Conservation (phyloP, 441 rosid species). For the Corymbia citriodora region DNA sequence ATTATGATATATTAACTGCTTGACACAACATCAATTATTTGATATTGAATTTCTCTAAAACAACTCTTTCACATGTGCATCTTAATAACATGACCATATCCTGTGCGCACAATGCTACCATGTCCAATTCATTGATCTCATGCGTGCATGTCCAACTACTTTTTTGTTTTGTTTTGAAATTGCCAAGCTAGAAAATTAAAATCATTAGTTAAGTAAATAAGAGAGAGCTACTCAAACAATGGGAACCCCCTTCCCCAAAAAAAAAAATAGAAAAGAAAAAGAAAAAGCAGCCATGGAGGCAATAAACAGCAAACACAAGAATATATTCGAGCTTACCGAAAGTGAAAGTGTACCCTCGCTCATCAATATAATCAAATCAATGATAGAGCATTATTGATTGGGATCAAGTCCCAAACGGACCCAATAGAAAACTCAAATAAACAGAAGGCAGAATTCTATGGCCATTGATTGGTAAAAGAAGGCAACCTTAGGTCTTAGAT, state of each 20-base stretch:
- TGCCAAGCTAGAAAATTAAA: background rate
- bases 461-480: too few species aligned
- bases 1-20: too few species aligned
- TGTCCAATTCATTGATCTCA: too few species aligned
- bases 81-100: too few species aligned
- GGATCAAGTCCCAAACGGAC: background rate
- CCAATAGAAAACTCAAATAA: background rate
- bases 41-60: too few species aligned
- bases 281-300: too few species aligned
- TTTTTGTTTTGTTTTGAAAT: background rate
- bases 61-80: too few species aligned
- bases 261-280: too few species aligned
- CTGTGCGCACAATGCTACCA: rapidly evolving
- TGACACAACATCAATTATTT: too few species aligned
- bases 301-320: too few species aligned
- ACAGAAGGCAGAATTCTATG: background rate
- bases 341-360: too few species aligned
- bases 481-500: background rate
- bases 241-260: too few species aligned
- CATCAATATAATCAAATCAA: background rate
- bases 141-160: rapidly evolving
- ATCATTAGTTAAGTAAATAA: background rate
- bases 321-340: background rate
- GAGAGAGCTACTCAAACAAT: background rate
- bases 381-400: background rate